Base-by-base conservation (phyloP, 345 rosid genomes). In the Ricinus communis region DNA sequence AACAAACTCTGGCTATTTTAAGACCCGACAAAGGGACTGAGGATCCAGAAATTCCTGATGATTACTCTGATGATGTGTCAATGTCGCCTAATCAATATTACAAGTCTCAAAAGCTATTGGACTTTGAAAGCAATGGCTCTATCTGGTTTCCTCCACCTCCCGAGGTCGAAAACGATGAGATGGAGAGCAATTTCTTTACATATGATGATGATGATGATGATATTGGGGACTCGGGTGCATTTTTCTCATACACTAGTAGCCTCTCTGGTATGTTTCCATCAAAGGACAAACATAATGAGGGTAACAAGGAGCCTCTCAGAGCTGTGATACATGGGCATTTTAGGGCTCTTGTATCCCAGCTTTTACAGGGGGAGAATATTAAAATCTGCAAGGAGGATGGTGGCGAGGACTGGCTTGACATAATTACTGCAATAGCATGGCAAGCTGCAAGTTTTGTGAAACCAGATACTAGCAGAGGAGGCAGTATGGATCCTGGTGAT, bases 401-500 rank as follows among this genome's bases (percentile, higher is more conserved):
- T 71, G 63, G 67, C 51, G 93, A 80, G 21, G 88, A 85, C 76
- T 96, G 99, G 99, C 83, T 91, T 66, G 95, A 90, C 78, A 83
- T 89, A 69, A 85, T 96, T 72, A 88, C 98, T 10, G 53, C 76
- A 69, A 47, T 93, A 72, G 96, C 99, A 15, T 91, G 94, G 97
- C 96, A 93, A 83, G 98, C 98, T 77, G 99, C 99, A 0, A 91
- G 73, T 76, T 96, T 85, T 78, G 96, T 96, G 71, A 96, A 89
- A 79, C 99, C 99, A 14, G 97, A 96, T 82, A 96, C 97, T 71
- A 89, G 97, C 81, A 86, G 79, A 72, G 99, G 98, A 28, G 99
- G 98, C 73, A 96, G 98, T 82, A 96, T 96, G 99, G 99, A 96
- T 82, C 99, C 99, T 5, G 90, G 75, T 66, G 81, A 96, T 71